Base-by-base conservation (phyloP, 2,329 filamentous ascomycete species). In the Juglanconis oblonga region DNA sequence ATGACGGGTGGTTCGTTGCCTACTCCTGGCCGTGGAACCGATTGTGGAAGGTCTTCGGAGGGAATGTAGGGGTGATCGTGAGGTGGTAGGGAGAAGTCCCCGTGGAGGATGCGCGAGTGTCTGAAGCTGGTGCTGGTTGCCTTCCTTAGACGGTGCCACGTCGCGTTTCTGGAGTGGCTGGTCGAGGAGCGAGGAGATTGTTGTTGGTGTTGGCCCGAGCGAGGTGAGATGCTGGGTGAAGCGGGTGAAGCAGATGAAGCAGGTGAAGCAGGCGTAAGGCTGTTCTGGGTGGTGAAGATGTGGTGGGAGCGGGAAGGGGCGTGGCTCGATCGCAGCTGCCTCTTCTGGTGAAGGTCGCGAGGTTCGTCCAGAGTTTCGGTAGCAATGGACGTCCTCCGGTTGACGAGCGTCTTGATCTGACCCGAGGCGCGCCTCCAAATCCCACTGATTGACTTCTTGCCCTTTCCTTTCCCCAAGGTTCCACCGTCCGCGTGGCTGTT, bases 1-100 rank as follows among this genome's bases (percentile, higher is more conserved):
- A 88, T 87, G 60, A 86, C 73, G 0, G 86, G 85, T 4, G 86
- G 86, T 59, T 81, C 82, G 36, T 75, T 74, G 35, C 79, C 78
- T 59, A 77, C 72, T 3, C 81, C 81, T 2, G 82, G 81, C 4
- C 82, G 70, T 0, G 79, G 77, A n/a, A 68, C 68, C 49, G 52
- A 47, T 52, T 67, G 65, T 29, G 58, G 36, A 45, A 55, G 33
- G 56, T 58, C 44, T 56, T 62, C 48, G 54, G 59, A 10, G 55
- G 52, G 40, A 55, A 61, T 17, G 59, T 63, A 7, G 57, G 58
- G 36, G 54, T 49, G 1, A 42, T 35, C 73, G 58, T 63, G 52
- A 47, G 63, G 59, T 10, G 33, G 9, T 50, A 69, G 64, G 8
- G 67, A 62, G 33, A 74, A 71, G 13, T 77, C 70, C n/a, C 77